A percentile compares a stretch with the other conserved stretches of the same genome.
Conservation (phyloP, 345 rosid genomes). For the Syzygium aqueum region DNA sequence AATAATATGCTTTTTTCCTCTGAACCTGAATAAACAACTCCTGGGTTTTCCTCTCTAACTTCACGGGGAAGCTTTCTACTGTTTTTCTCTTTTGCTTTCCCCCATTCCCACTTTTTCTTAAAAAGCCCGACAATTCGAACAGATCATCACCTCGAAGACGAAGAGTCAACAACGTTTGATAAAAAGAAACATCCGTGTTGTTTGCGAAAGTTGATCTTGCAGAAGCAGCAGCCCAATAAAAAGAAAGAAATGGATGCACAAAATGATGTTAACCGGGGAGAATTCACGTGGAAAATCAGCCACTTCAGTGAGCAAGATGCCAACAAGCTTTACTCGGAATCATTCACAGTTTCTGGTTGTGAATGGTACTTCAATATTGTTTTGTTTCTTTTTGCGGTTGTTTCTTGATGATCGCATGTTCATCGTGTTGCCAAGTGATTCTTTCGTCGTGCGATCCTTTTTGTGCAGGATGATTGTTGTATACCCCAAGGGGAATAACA, state of each 20-base stretch:
- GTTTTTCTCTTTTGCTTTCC: too few species aligned
- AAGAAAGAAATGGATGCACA: not conserved
- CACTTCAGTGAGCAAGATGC: not conserved
- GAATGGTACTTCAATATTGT: not conserved
- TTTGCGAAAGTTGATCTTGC: not conserved
- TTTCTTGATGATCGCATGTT: not conserved
- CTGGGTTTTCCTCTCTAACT: too few species aligned
- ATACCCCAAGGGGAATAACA: not conserved
- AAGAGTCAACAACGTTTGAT: not conserved
- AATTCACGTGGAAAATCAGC: not conserved
- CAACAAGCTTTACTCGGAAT: not conserved
- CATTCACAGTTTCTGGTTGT: not conserved
- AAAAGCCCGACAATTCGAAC: too few species aligned
- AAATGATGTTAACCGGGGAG: not conserved
- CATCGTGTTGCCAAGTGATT: not conserved
- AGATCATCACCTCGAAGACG: not conserved
- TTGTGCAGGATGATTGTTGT: not conserved
- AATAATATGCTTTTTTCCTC: too few species aligned
- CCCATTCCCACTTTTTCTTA: too few species aligned
- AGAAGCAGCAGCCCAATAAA: not conserved
- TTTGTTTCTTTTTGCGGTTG: not conserved
- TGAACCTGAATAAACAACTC: too few species aligned
- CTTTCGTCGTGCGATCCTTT: not conserved
- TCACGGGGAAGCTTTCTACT: too few species aligned
- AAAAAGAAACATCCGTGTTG: not conserved